Conservation (phyloP, 345 rosid genomes). For the Angophora floribunda region DNA sequence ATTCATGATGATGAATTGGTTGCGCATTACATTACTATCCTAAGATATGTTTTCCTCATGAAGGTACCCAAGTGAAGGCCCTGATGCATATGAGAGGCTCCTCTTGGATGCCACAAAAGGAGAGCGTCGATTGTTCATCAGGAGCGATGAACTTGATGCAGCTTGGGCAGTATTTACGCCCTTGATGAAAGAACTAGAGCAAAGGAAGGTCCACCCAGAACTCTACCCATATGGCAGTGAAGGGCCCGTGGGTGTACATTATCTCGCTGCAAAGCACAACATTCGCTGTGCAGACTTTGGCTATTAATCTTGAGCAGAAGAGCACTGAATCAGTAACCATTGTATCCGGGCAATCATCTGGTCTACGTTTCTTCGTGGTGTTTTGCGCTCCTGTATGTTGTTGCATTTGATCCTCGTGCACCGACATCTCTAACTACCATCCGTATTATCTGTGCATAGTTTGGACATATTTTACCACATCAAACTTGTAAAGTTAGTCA, state of each 20-base stretch:
- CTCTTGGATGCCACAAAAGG: slow-evolving; percentile 36
- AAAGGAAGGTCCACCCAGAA: slow-evolving; percentile 28
- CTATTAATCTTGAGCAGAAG: background rate
- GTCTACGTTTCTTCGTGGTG: background rate
- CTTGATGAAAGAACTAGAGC: slow-evolving; percentile 25
- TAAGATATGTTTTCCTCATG: background rate
- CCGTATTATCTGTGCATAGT: background rate
- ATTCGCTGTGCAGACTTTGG: slow-evolving; percentile 29
- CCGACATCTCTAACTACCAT: background rate
- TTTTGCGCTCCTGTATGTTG: background rate
- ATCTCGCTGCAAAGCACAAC: slow-evolving; percentile 36
- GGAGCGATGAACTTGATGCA: slow-evolving; percentile 50
- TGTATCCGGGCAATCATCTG: background rate
- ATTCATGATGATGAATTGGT: background rate
- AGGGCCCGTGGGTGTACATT: slow-evolving; percentile 42
- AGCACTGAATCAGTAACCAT: background rate
- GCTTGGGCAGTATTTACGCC: slow-evolving; percentile 45
- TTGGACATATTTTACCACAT: background rate
- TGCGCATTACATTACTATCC: background rate
- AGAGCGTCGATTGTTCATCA: slow-evolving; percentile 28
- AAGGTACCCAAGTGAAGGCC: slow-evolving; percentile 29
- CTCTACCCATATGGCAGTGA: slow-evolving; percentile 37
- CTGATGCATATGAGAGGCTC: slow-evolving; percentile 44
- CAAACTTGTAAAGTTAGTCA: background rate
- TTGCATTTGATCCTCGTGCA: background rate